phyloP scores from a whole-genome alignment of 805 yeast genomes.

The Candida corydali region DNA sequence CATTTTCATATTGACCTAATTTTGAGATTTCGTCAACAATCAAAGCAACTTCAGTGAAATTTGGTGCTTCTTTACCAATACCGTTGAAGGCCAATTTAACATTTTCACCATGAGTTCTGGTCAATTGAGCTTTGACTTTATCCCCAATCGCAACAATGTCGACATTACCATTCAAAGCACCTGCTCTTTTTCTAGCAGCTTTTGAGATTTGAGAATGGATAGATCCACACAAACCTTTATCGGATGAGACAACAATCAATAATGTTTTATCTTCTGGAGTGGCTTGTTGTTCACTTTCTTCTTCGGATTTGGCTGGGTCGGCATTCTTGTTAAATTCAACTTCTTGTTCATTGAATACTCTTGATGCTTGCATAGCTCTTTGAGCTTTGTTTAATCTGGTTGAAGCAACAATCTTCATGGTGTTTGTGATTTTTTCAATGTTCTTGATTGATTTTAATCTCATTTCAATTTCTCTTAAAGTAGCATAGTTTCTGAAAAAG shows the following conservation, averaged over 20 bases:
- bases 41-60: conserved; percentile 82
- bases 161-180: conserved; percentile 55
- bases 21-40: conserved; percentile 79
- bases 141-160: conserved; percentile 92
- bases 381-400: conserved; percentile 95
- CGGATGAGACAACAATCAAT: conserved; percentile 86
- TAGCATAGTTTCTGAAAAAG: conserved; percentile 82
- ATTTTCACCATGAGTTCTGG: conserved; percentile 71
- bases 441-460: conserved; percentile 98
- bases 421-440: conserved; percentile 98
- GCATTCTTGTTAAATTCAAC: conserved; percentile 74
- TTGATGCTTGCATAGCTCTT: conserved; percentile 85
- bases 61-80: conserved; percentile 96
- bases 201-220: conserved; percentile 94
- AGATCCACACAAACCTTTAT: conserved; percentile 98
- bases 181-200: conserved; percentile 68
- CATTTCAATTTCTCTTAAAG: conserved; percentile 96
- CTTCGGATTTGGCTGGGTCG: conserved; percentile 52
- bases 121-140: conserved; percentile 83
- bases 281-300: not conserved
- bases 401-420: conserved; percentile 99
- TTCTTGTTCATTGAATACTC: conserved; percentile 80
- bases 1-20: conserved; percentile 67
- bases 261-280: conserved; percentile 62
- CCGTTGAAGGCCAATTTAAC: conserved; percentile 79